Conservation (phyloP, 306 rosid genomes). For the Aeschynomene evenia region DNA sequence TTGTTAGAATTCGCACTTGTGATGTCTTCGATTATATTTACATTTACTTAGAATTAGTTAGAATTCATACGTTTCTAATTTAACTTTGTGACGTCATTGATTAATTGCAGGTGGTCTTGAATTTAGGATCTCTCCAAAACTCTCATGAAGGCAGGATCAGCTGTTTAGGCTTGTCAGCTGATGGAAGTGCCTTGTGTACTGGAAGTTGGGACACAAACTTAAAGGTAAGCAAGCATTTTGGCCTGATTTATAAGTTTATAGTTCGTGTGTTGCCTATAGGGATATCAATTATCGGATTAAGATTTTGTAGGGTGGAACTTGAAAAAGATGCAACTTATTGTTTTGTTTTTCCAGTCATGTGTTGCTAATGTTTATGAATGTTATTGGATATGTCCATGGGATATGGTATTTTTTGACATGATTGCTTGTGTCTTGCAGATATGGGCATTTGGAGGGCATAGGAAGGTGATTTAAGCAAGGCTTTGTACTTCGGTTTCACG, state of each 20-base stretch:
- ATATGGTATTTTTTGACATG: constrained; percentile 23
- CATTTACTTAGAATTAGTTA: too few species aligned
- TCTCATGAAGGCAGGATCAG: constrained; percentile 74
- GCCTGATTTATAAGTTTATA: background rate
- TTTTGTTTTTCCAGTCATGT: too few species aligned
- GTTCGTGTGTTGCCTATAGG: background rate
- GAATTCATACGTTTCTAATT: constrained; percentile 21
- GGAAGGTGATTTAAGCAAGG: constrained; percentile 38
- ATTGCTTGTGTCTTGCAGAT: constrained; percentile 42
- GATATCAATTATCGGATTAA: constrained; percentile 2
- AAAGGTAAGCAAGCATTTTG: constrained; percentile 59
- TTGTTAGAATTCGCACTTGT: background rate
- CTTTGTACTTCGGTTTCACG: background rate
- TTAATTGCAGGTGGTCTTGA: constrained; percentile 72
- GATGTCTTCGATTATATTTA: too few species aligned
- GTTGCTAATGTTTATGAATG: constrained; percentile 19
- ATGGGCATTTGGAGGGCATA: constrained; percentile 56
- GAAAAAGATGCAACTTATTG: background rate
- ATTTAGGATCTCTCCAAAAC: constrained; percentile 88
- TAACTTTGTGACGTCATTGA: constrained; percentile 7
- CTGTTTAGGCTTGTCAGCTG: constrained; percentile 97
- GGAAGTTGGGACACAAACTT: constrained; percentile 97
- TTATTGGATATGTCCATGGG: background rate
- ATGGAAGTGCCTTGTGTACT: constrained; percentile 99
- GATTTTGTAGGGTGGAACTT: background rate